Evolutionary conservation across 805 yeast genomes (phyloP), one percentile per base, ranked within the genome.

Genomic region (Zygotorulaspora danielsina): DNA sequence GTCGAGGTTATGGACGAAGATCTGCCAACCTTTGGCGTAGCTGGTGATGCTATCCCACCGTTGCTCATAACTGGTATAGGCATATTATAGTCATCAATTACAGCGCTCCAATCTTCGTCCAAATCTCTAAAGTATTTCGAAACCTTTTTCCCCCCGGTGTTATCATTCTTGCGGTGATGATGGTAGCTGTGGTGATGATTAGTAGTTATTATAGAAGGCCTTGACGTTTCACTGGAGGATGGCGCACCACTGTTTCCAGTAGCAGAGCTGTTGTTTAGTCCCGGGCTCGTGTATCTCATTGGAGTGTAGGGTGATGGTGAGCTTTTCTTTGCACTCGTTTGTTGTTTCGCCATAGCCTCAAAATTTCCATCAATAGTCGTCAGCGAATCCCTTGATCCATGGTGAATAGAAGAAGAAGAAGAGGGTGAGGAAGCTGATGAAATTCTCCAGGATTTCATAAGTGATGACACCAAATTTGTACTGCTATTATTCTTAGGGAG

Each of bases 91-190:
- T 66, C 69, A 32, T 73, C 77, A 39, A 75, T 79, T 31, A 79
- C 81, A 9, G 90, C 94, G 59, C 87, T 90, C 96, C 96, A 88
- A 61, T 87, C 96, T 51, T 84, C 95, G 58, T 88, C 96, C 41
- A 81, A 66, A 56, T 88, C 95, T 31, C 78, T 68, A 55, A 81
- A 82, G 41, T 60, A 61, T 34, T 46, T 57, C 21, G 65, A 61
- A 30, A 50, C 55, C 32, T 63, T 57, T 5, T 60, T 61, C 17
- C 39, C 39, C 20, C 33, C n/a, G 19, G 38, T 18, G 16, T 36
- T 33, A 4, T 20, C 32, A 27, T 21, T 19, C 19, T 15, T 31
- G 27, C 42, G 22, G 15, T n/a, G 7, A 34, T 46, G 45, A 29
- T 45, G 50, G 27, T 45, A 44, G 24, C 47, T 42, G 19, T 36